Evolutionary conservation across 495 filamentous ascomycete species (phyloP), one percentile per base, ranked within the genome.

Genomic region (Trichoderma erinaceum): DNA sequence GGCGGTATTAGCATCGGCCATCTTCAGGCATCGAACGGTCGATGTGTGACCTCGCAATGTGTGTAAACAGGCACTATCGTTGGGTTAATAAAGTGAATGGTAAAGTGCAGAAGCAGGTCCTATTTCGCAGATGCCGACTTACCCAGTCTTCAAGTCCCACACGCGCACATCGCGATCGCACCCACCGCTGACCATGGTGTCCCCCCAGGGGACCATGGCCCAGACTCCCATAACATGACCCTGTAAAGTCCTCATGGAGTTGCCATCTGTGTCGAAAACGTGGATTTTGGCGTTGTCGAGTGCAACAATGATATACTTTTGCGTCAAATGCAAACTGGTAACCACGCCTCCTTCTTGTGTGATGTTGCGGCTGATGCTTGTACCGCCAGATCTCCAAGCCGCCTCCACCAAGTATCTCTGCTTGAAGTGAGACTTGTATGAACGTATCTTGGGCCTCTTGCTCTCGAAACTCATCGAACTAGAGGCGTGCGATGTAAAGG

Each of bases 221-320:
- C 95, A 99, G 48, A 99, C 95, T 43, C 95, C 95, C 95, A 99
- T 99, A 46, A 97, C 90, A 78, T 99, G 95, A 35, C 95, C 95
- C 73, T 92, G 88, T 16, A 99, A 83, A 3, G 92, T 97, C 76
- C 91, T 92, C 74, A 92, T 89, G 68, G 91, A 87, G 68, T 90
- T 86, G 32, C 95, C 95, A 69, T 95, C 88, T 13, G 92, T 91
- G 78, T 98, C 91, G 76, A 97, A 99, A 10, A 99, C 92, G 76
- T 98, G 96, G 48, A 99, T 98, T 77, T 93, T 97, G 65, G 95
- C 95, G 79, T 97, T 99, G 79, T 99, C 96, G 68, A 99, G 83
- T 56, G 95, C 96, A 66, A 97, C 93, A 65, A 99, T 91, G 71
- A 99, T 97, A 76, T 98, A 97, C 75, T 97, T 96, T 16, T 89